Conservation (phyloP, 2,329 filamentous ascomycete genomes). For the Purpureocillium lavendulum region DNA sequence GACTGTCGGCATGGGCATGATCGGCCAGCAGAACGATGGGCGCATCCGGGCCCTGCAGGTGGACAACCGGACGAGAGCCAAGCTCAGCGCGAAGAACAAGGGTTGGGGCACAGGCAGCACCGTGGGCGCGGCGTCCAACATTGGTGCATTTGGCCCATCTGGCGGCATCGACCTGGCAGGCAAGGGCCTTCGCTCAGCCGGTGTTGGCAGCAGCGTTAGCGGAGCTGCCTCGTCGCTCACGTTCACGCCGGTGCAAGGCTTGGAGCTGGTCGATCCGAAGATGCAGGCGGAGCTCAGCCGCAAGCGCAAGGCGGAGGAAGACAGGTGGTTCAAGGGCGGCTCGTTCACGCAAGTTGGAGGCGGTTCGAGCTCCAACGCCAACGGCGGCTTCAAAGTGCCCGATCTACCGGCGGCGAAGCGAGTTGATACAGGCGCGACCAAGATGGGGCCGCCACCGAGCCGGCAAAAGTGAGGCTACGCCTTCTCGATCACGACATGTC, state of each 20-base stretch:
- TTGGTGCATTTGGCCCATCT: conserved; percentile 66
- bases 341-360: conserved; percentile 82
- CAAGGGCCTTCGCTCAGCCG: conserved; percentile 71
- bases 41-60: conserved; percentile 81
- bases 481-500: neutral
- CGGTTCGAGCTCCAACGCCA: conserved; percentile 29
- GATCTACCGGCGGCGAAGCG: conserved; percentile 67
- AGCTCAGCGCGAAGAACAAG: conserved; percentile 89
- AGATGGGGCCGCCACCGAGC: conserved; percentile 27
- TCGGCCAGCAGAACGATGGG: conserved; percentile 82
- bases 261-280: conserved; percentile 93
- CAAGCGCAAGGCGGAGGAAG: conserved; percentile 90
- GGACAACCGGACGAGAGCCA: conserved; percentile 86
- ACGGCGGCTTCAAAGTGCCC: conserved; percentile 74
- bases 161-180: conserved; percentile 64
- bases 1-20: conserved; percentile 89
- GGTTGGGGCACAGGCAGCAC: conserved; percentile 78
- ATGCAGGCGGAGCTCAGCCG: conserved; percentile 77
- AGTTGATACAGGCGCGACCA: conserved; percentile 31
- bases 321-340: conserved; percentile 95
- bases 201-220: conserved; percentile 65
- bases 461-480: conserved; percentile 6
- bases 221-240: conserved; percentile 66
- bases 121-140: conserved; percentile 66
- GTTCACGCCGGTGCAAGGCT: conserved; percentile 88